A percentile compares a stretch with the other conserved stretches of the same genome.
These are phyloP conservation scores for Pestalotiopsis sp. DNA, from an alignment of 2,329 filamentous ascomycete species.

Conservation along the genomic window DNA sequence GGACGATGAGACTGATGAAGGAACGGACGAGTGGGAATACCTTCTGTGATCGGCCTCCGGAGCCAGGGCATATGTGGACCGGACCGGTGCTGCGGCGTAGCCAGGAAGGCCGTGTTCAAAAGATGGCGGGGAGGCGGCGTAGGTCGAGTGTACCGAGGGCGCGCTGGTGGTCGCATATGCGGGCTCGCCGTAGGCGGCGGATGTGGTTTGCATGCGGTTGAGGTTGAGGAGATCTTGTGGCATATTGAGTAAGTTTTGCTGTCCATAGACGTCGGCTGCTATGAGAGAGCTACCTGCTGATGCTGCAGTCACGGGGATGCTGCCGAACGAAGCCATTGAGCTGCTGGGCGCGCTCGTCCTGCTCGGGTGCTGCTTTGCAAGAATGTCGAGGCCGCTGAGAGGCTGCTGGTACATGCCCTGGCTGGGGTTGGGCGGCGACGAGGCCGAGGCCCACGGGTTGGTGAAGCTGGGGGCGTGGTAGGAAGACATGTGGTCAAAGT, in stretches of 20 bases:
- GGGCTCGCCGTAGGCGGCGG: constrained; percentile 70
- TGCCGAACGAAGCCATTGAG: constrained; percentile 71
- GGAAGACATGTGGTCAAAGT: constrained; percentile 75
- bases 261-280: constrained; percentile 53
- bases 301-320: constrained; percentile 71
- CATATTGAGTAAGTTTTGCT: constrained; percentile 68
- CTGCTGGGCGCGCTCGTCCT: constrained; percentile 59
- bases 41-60: constrained; percentile 62
- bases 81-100: constrained; percentile 67
- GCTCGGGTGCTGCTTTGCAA: constrained; percentile 58
- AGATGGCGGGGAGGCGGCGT: constrained; percentile 66
- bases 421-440: constrained; percentile 52
- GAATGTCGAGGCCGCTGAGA: constrained; percentile 54
- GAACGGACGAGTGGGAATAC: constrained; percentile 82
- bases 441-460: constrained; percentile 78
- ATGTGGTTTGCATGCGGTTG: constrained; percentile 61
- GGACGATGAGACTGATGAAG: constrained; percentile 48
- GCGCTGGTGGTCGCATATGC: constrained; percentile 67
- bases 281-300: constrained; percentile 71
- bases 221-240: constrained; percentile 73
- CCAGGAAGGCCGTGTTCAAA: constrained; percentile 69
- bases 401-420: constrained; percentile 65
- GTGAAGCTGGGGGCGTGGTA: constrained; percentile 80
- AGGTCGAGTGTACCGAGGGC: constrained; percentile 65
- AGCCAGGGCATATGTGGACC: constrained; percentile 58